Base-by-base conservation (phyloP, 176 grass and related monocot species). In the Eremochloa ophiuroides region DNA sequence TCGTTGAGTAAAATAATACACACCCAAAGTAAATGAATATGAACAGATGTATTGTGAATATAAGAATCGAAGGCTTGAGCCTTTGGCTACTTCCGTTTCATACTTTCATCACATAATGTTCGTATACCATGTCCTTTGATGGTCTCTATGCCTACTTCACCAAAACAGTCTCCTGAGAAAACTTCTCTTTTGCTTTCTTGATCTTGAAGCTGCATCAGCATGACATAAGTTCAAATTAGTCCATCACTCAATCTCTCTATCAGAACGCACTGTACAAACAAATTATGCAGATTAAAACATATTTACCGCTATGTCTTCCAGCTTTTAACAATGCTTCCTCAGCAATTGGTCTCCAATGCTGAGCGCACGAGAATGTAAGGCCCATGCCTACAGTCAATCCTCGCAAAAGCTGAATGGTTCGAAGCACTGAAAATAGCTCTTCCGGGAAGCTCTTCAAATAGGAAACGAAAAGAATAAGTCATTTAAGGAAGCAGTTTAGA, bases 361-460 rank as follows among this genome's bases (percentile, higher is more conserved):
- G 55, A 63, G 92, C 86, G 75, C 95, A 98, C 0, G 95, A 98
- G 72, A 93, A 95, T 69, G 79, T 67, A 66, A 98, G 88, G 25
- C 95, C 92, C 78, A 98, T 76, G 63, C 95, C 95, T 11, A 98
- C 92, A 74, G 90, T 98, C 10, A 98, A 79, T 44, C 95, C 92
- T 29, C 95, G 79, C 63, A 98, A 85, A 47, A 98, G 76, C 67
- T 98, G 95, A 73, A 98, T 89, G n/a, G 95, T 98, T 71, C 92
- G 79, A 37, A 98, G 81, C 74, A 95, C 84, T 26, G 88, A 95
- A 78, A 93, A 95, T 40, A 98, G 63, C 63, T 98, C 95, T 80
- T 98, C 95, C 0, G 95, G 92, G 80, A 98, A 98, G 82, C 77
- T 91, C 95, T 98, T 82, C 38, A 80, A 37, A 70, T 46, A 50